Base-by-base conservation (phyloP, 2,329 filamentous ascomycete genomes). In the Colletotrichum incanum region DNA sequence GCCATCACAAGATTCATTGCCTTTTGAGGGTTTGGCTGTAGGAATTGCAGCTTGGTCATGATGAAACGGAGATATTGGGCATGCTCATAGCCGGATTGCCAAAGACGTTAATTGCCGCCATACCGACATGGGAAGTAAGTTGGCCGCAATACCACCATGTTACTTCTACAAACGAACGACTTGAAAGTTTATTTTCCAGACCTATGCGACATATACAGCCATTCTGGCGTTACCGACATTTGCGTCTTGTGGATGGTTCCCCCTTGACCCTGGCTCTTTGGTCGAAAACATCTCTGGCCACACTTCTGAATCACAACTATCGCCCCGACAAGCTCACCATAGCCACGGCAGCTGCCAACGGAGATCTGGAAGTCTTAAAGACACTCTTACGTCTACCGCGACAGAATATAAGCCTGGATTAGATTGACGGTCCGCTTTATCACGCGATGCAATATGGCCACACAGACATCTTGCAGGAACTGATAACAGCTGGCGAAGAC, bases 361-460 rank as follows among this genome's bases (percentile, higher is more conserved):
- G n/a, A 2, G 12, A 56, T 41, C 4, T 34, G 6, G 6, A 18
- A 1, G 5, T 7, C 2, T 39, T 52, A 2, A 2, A 34, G 18
- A 31, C 3, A 11, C 43, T 67, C 23, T 2, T 23, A 11, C 12
- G 6, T 3, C 5, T 20, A 7, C 31, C n/a, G 4, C n/a, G 65
- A 2, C 39, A 62, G 11, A 2, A 23, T 2, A 20, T 5, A 59
- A 31, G 20, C 6, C 8, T 9, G 14, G 23, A 0, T 34, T 12
- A 16, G 1, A 18, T 23, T 11, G n/a, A 34, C 6, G 52, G 37
- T 9, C 49, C 39, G 1, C 26, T 71, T 2, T n/a, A 31, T n/a
- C 1, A 0, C 8, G 52, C 54, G 18, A 18, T 60, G 3, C 1
- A 1, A 9, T 2, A 3, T 0, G 4, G 34, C 0, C 14, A 26